Percentiles rank a stretch among this genome's conserved stretches.
Evolutionary conservation across 106 monocot genomes (phyloP).

Genomic region (Acanthochlamys bracteata): DNA sequence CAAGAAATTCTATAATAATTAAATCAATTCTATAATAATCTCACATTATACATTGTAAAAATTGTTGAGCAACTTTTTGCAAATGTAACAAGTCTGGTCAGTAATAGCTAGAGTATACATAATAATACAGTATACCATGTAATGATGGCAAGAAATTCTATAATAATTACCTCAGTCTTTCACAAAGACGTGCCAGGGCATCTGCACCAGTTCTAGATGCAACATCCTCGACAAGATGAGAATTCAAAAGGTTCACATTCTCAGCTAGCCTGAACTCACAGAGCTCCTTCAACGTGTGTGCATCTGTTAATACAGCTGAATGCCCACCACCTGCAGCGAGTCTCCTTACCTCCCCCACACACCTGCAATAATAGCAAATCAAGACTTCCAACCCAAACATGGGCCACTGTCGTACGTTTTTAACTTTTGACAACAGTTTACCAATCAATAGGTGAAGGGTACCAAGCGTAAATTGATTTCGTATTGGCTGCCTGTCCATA

Average conservation of each 20-base stretch:
- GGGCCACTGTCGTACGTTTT: not conserved
- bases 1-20: not conserved
- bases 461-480: slow-evolving; percentile 89
- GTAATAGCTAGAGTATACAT: not conserved
- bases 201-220: slow-evolving; percentile 78
- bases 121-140: not conserved
- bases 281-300: slow-evolving; percentile 77
- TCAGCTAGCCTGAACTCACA: slow-evolving; percentile 94
- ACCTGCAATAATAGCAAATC: slow-evolving; percentile 18
- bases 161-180: slow-evolving; percentile 60
- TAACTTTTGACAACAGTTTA: not conserved
- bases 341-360: slow-evolving; percentile 79
- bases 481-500: slow-evolving; percentile 95
- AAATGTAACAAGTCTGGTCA: too few relatives aligned
- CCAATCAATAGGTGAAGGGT: slow-evolving; percentile 59
- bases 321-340: slow-evolving; percentile 96
- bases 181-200: slow-evolving; percentile 84
- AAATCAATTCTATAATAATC: too few relatives aligned
- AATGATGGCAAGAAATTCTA: not conserved
- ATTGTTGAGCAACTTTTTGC: too few relatives aligned
- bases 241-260: slow-evolving; percentile 50
- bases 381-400: too few relatives aligned
- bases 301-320: slow-evolving; percentile 92
- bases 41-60: too few relatives aligned
- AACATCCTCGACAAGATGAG: slow-evolving; percentile 60